These are phyloP conservation scores for Amanita jacksonii DNA, from an alignment of 768 basidiomycete species.

Conservation along the genomic window DNA sequence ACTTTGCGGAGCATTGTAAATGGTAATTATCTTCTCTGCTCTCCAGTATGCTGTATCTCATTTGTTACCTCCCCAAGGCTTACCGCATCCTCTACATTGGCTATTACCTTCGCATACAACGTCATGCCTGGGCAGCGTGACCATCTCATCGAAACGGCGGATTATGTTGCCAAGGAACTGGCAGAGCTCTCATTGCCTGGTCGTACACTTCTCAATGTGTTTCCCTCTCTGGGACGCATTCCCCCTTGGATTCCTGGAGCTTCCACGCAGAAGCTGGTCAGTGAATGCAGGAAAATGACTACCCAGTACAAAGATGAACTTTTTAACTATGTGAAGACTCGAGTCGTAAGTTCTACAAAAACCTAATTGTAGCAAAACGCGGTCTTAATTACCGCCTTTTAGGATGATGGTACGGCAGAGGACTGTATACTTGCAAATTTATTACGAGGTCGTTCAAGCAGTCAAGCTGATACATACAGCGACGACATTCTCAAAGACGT, in stretches of 20 bases:
- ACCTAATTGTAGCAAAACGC: too few relatives aligned
- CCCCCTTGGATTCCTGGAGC: conserved; percentile 11
- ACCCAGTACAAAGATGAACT: conserved; percentile 2
- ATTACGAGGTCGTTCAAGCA: neutral
- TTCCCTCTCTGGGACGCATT: conserved; percentile 4
- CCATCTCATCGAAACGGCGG: neutral
- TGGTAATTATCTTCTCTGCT: too few relatives aligned
- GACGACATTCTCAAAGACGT: neutral
- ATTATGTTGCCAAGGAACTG: neutral
- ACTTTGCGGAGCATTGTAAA: too few relatives aligned
- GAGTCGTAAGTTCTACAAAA: neutral
- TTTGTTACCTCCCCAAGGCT: neutral
- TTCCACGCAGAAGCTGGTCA: conserved; percentile 3
- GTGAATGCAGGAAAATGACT: neutral
- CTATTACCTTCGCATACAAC: neutral
- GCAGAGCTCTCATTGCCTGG: neutral
- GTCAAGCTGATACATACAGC: neutral
- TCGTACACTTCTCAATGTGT: conserved; percentile 4
- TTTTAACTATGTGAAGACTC: neutral
- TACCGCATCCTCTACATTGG: neutral
- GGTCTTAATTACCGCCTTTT: too few relatives aligned
- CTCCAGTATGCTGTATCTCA: too few relatives aligned
- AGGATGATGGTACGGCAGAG: neutral
- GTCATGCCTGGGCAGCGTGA: neutral
- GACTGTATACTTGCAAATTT: neutral